Conservation (phyloP, 2,329 filamentous ascomycete species). For the Botrytis deweyae region DNA sequence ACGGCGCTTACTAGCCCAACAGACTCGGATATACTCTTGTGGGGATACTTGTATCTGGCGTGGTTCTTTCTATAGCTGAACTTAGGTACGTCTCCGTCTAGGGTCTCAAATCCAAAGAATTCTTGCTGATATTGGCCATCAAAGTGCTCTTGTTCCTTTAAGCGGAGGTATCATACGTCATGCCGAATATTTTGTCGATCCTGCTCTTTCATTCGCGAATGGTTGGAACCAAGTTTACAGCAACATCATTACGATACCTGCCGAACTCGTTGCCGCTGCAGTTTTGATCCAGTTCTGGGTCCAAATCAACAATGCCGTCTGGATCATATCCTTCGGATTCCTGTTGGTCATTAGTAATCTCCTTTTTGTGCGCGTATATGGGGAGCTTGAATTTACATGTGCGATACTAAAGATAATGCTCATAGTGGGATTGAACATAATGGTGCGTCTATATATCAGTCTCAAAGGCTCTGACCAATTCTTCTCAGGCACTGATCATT, state of each 20-base stretch:
- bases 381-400: constrained; percentile 55
- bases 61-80: constrained; percentile 52
- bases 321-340: constrained; percentile 44
- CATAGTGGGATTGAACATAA: constrained; percentile 60
- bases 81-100: constrained; percentile 40
- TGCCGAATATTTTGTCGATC: constrained; percentile 41
- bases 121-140: not conserved
- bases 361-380: constrained; percentile 43
- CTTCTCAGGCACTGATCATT: constrained; percentile 38
- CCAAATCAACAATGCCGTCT: constrained; percentile 50
- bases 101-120: too few species aligned
- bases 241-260: constrained; percentile 36
- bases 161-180: constrained; percentile 42
- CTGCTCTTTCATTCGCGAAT: constrained; percentile 38
- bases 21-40: constrained; percentile 20
- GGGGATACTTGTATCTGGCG: constrained; percentile 47
- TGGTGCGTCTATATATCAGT: constrained; percentile 33
- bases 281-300: constrained; percentile 65
- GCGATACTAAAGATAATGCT: constrained; percentile 58
- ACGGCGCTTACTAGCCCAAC: not conserved
- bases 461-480: not conserved
- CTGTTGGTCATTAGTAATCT: constrained; percentile 42
- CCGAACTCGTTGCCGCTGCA: constrained; percentile 62
- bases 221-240: constrained; percentile 40
- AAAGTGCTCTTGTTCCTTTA: constrained; percentile 37